Conservation (phyloP, 208 protist species). For the Leishmania tropica region DNA sequence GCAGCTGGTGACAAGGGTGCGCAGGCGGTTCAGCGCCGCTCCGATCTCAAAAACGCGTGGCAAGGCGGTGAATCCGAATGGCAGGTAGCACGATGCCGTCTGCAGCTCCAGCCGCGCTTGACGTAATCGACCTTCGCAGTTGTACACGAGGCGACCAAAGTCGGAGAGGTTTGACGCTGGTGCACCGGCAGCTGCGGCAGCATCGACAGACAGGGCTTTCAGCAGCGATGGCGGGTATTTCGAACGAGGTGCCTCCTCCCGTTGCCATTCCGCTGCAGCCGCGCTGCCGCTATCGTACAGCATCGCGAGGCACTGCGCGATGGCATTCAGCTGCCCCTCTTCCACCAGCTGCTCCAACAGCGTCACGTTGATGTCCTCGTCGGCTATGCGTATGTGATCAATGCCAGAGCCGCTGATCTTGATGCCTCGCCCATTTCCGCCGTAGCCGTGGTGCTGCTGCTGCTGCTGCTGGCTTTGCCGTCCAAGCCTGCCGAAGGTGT, state of each 20-base stretch:
- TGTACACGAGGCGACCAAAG: constrained; percentile 22
- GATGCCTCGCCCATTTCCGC: constrained; percentile 17
- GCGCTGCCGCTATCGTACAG: constrained; percentile 45
- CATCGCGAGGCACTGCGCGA: constrained; percentile 82
- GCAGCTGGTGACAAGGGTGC: constrained; percentile 47
- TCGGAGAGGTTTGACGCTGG: constrained; percentile 11
- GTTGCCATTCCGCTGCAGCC: constrained; percentile 14
- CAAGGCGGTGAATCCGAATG: constrained; percentile 71
- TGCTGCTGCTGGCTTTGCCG: constrained; percentile 10
- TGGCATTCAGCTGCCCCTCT: constrained; percentile 85
- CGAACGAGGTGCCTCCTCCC: not conserved
- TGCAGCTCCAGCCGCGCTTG: constrained; percentile 64
- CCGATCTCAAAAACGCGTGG: constrained; percentile 87
- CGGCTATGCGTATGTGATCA: constrained; percentile 50
- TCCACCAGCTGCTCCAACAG: constrained; percentile 93
- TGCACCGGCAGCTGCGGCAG: not conserved
- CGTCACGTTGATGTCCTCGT: constrained; percentile 76
- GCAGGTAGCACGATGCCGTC: constrained; percentile 60
- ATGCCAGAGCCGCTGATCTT: constrained; percentile 62
- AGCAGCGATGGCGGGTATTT: constrained; percentile 23
- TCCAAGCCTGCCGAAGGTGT: constrained; percentile 18
- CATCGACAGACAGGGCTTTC: not conserved
- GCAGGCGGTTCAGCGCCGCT: constrained; percentile 89
- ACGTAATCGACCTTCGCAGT: constrained; percentile 43
- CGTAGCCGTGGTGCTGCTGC: not conserved